Conservation (phyloP, 495 filamentous ascomycete species). For the Talaromyces liani region DNA sequence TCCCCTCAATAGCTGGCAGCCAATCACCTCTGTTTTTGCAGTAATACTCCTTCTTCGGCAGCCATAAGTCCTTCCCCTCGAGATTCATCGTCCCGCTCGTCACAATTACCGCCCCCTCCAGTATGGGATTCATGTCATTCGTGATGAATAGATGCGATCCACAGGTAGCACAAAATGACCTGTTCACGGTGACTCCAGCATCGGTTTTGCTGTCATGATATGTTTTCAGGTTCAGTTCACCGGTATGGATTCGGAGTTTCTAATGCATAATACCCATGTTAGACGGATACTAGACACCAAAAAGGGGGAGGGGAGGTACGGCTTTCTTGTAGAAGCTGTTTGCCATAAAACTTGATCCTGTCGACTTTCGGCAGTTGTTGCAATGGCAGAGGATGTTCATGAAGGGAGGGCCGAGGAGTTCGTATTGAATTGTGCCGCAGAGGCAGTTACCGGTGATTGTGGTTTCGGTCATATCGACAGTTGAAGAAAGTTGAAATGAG, state of each 20-base stretch:
- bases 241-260: not conserved
- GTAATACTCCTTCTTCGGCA: not conserved
- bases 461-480: not conserved
- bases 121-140: not conserved
- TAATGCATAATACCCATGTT: not conserved
- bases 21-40: not conserved
- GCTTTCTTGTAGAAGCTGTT: slow-evolving; percentile 11
- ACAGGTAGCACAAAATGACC: not conserved
- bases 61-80: not conserved
- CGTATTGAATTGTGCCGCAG: slow-evolving; percentile 13
- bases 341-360: slow-evolving; percentile 14
- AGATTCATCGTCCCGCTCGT: not conserved
- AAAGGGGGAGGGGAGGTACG: not conserved
- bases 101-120: not conserved
- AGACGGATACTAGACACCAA: not conserved
- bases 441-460: slow-evolving; percentile 12
- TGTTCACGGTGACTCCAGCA: not conserved
- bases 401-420: slow-evolving; percentile 7
- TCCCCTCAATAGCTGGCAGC: not conserved
- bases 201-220: not conserved
- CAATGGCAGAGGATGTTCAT: slow-evolving; percentile 14
- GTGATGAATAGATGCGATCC: not conserved
- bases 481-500: not conserved
- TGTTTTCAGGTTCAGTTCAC: not conserved
- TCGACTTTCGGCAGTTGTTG: slow-evolving; percentile 12